Evolutionary conservation across 2,329 filamentous ascomycete genomes (phyloP), one percentile per base, ranked within the genome.

Genomic region (Phialocephala sp.): DNA sequence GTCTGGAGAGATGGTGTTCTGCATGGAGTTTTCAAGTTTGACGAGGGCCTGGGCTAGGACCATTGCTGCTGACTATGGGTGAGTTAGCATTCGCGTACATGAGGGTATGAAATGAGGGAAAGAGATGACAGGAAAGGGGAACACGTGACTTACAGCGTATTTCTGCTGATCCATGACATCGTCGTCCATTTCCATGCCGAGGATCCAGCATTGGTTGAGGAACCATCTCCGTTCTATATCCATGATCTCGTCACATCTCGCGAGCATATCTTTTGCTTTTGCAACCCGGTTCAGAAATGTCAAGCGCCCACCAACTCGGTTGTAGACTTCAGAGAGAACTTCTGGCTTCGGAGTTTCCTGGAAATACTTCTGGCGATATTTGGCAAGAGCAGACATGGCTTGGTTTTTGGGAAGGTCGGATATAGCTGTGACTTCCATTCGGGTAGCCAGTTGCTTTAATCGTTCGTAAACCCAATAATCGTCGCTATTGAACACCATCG

Each of bases 141-240:
- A 32, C 27, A 32, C 39, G 12, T 45, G 37, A 86, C 89, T 80
- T 82, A 93, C 91, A 55, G 94, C 92, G 83, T 93, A 97, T 78
- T 98, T 97, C 76, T 98, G 93, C 78, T 97, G 92, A 75, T 97
- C 93, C 90, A 98, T 98, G 72, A 97, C 95, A 76, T 99, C 95
- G 78, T 98, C 95, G 72, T 98, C 95, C 90, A 91, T 93, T 69
- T 89, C 88, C 67, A 80, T 82, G 20, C 91, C 91, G 1, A 94
- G 82, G 62, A 93, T 91, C 82, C 90, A 91, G 76, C 90, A 93
- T 75, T 91, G 88, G 78, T 92, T 93, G 22, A 93, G 78, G 72
- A 93, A 89, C 91, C 91, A 94, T 0, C 87, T 89, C 76, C 91
- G 91, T 75, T 94, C 91, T 45, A 84, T 85, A 41, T 86, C 81